Evolutionary conservation across 2,329 filamentous ascomycete species (phyloP).

Genomic region (Fusarium musae): DNA sequence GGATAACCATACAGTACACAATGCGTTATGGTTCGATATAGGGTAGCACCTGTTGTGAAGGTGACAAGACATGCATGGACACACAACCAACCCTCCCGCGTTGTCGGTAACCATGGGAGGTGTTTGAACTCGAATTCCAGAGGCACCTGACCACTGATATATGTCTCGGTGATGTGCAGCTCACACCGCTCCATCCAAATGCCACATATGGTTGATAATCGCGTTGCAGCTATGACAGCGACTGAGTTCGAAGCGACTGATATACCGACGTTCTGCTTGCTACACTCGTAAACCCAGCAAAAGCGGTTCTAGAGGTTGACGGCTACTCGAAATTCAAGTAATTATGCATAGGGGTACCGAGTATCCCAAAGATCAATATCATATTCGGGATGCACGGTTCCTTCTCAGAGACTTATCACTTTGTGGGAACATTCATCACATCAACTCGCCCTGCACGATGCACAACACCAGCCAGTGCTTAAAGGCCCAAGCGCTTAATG

Average conservation of each 20-base stretch:
- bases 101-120: slow-evolving; percentile 3
- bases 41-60: slow-evolving; percentile 5
- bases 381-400: slow-evolving; percentile 1
- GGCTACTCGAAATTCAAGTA: not conserved
- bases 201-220: not conserved
- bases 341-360: not conserved
- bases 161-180: slow-evolving; percentile 7
- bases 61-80: slow-evolving; percentile 1
- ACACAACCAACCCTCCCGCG: slow-evolving; percentile 3
- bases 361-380: not conserved
- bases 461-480: slow-evolving; percentile 26
- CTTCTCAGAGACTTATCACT: slow-evolving; percentile 2
- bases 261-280: not conserved
- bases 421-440: not conserved
- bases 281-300: not conserved
- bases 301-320: not conserved
- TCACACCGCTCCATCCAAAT: slow-evolving; percentile 20
- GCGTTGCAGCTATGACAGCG: not conserved
- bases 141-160: not conserved
- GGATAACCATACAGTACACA: not conserved
- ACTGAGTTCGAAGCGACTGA: slow-evolving; percentile 19
- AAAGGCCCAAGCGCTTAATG: slow-evolving; percentile 17
- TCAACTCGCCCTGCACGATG: slow-evolving; percentile 19
- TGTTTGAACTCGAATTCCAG: not conserved
- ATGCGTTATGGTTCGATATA: not conserved